Evolutionary conservation across 2,329 filamentous ascomycete species (phyloP).

Genomic region (Lasiodiplodia theobromae): DNA sequence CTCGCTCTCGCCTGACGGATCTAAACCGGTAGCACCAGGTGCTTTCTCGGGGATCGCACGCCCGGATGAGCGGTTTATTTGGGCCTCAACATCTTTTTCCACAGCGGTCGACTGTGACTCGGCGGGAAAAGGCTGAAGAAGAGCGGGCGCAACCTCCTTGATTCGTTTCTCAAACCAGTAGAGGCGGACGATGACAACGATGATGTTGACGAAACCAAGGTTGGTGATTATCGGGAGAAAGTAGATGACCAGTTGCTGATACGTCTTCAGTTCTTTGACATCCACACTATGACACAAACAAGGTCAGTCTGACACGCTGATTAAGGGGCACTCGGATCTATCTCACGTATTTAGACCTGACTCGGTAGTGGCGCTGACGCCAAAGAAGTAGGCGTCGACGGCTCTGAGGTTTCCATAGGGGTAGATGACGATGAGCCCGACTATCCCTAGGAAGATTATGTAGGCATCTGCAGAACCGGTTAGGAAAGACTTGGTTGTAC

Average conservation of each 20-base stretch:
- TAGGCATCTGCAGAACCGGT: slow-evolving; percentile 46
- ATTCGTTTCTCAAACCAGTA: slow-evolving; percentile 59
- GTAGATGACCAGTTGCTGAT: slow-evolving; percentile 62
- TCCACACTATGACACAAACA: slow-evolving; percentile 50
- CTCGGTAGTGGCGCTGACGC: slow-evolving; percentile 58
- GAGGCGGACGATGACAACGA: slow-evolving; percentile 57
- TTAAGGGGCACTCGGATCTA: rapidly evolving
- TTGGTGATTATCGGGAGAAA: slow-evolving; percentile 59
- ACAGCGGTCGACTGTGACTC: background rate
- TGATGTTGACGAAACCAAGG: slow-evolving; percentile 57
- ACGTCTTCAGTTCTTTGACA: slow-evolving; percentile 56
- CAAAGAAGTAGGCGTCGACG: slow-evolving; percentile 60
- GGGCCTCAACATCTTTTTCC: background rate
- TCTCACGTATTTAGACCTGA: slow-evolving; percentile 59
- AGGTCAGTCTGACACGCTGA: slow-evolving; percentile 32
- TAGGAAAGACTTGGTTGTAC: background rate
- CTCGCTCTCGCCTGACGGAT: too few relatives aligned
- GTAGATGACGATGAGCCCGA: slow-evolving; percentile 48
- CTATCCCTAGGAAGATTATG: slow-evolving; percentile 47
- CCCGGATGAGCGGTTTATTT: background rate
- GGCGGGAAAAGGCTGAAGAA: slow-evolving; percentile 14
- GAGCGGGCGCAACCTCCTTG: slow-evolving; percentile 44
- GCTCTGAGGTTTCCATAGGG: slow-evolving; percentile 51
- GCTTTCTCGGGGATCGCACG: background rate
- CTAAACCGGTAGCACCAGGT: background rate